phyloP scores from a whole-genome alignment of 2,329 filamentous ascomycete species.

The Calonectria hawksworthii region DNA sequence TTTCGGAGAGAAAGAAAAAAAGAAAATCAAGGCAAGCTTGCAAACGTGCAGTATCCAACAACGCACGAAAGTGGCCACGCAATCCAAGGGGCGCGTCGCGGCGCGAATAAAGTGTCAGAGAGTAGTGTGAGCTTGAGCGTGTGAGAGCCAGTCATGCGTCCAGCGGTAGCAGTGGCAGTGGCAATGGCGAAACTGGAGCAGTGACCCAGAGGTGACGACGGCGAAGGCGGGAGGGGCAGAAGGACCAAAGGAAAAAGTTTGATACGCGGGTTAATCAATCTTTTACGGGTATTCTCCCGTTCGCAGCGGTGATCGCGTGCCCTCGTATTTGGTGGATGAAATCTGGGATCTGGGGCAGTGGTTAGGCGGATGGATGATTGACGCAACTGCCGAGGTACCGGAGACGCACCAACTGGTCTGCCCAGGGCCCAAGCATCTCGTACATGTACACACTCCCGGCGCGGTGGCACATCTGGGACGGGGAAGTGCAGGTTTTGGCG shows the following conservation, averaged over 20 bases:
- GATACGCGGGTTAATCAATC: constrained; percentile 2
- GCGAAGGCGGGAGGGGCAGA: not conserved
- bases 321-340: not conserved
- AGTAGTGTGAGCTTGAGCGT: constrained; percentile 15
- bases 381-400: constrained; percentile 6
- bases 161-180: constrained; percentile 11
- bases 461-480: not conserved
- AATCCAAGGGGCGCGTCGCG: constrained; percentile 4
- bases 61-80: constrained; percentile 17
- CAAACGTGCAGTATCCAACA: not conserved
- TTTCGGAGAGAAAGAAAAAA: not conserved
- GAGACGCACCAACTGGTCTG: not conserved
- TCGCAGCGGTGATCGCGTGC: not conserved
- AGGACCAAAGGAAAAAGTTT: not conserved
- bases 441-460: not conserved
- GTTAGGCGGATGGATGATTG: not conserved
- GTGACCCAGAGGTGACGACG: constrained; percentile 8
- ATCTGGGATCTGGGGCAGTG: not conserved
- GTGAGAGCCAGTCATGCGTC: constrained; percentile 20
- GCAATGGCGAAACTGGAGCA: constrained; percentile 3
- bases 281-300: not conserved
- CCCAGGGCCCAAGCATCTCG: not conserved
- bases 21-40: not conserved
- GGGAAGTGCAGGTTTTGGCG: not conserved
- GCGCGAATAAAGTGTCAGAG: constrained; percentile 1